phyloP scores from a whole-genome alignment of 768 basidiomycete genomes.

The Floccularia luteovirens region DNA sequence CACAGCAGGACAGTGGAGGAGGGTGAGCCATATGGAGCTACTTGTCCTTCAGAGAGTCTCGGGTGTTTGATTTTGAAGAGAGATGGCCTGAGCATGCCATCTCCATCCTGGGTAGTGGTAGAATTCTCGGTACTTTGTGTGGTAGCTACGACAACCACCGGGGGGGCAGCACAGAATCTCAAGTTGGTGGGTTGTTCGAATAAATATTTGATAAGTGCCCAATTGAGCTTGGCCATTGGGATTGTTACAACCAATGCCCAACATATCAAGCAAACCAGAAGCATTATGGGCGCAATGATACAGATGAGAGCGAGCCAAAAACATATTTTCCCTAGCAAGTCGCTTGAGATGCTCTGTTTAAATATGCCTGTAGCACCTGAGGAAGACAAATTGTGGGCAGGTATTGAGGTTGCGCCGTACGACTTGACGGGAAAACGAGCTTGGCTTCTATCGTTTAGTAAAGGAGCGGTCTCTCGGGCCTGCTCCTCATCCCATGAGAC shows the following conservation, averaged over 20 bases:
- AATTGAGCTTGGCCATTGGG: constrained; percentile 96
- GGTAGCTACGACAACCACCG: constrained; percentile 49
- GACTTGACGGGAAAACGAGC: constrained; percentile 44
- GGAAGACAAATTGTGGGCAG: constrained; percentile 21
- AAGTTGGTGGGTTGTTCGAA: constrained; percentile 74
- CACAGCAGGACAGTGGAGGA: constrained; percentile 88
- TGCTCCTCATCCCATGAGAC: constrained; percentile 35
- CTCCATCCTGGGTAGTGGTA: constrained; percentile 13
- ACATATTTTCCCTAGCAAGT: constrained; percentile 61
- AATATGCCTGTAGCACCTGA: constrained; percentile 19
- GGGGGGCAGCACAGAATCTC: constrained; percentile 88
- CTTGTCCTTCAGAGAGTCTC: constrained; percentile 78
- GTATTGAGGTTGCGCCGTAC: constrained; percentile 55
- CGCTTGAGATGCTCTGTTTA: constrained; percentile 26
- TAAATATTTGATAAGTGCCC: constrained; percentile 86
- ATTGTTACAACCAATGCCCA: constrained; percentile 96
- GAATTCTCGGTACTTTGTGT: constrained; percentile 10
- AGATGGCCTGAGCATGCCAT: constrained; percentile 19
- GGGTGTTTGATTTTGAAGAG: constrained; percentile 65
- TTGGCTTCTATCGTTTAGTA: constrained; percentile 26
- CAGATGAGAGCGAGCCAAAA: constrained; percentile 77
- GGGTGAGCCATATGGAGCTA: constrained; percentile 77
- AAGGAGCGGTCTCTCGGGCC: constrained; percentile 39
- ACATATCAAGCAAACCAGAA: constrained; percentile 82
- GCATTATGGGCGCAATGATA: constrained; percentile 84